Evolutionary conservation across 208 protist species (phyloP), one percentile per base, ranked within the genome.

Genomic region (Trypanosoma avium): DNA sequence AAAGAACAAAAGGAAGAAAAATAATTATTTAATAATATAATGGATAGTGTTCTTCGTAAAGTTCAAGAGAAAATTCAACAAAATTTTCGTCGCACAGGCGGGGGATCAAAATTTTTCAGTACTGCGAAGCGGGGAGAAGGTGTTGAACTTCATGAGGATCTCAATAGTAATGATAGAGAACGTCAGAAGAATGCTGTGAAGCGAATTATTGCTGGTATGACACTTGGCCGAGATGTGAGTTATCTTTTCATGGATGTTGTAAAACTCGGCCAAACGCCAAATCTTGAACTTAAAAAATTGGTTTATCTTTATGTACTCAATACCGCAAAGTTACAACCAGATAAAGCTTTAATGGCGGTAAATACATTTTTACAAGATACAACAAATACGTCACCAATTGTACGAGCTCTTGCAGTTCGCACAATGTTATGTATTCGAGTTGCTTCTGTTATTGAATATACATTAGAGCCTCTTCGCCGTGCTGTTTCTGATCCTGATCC

Each of bases 271-370:
- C 94, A 98, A 61, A 99, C 98, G 3, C 80, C 82, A 24, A 98
- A 99, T 77, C 71, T 99, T 6, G 98, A 99, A 75, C 72, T 99
- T 2, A 99, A 99, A 84, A 99, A 99, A 81, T 90, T 99, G 0
- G 97, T 99, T 0, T 99, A 99, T 73, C 86, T 99, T n/a, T 99
- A 99, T 68, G 80, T 99, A 9, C 99, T 99, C 61, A 99, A 98
- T 82, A 99, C 99, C 53, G 97, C 98, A 6, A 98, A 99, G 68
- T 88, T 93, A 55, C 93, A 99, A 67, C 98, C 98, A 27, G 98
- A 99, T 42, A 86, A 98, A 52, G 98, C 98, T 29, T 93, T 99
- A 32, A 71, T 99, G n/a, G 98, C 98, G 36, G 98, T 99, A 17
- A 99, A 99, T 82, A 99, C 97, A 5, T 99, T 99, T 52, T 86